These are phyloP conservation scores for Cutaneotrichosporon spelunceum DNA, from an alignment of 1,284 basidiomycete species.

Conservation along the genomic window DNA sequence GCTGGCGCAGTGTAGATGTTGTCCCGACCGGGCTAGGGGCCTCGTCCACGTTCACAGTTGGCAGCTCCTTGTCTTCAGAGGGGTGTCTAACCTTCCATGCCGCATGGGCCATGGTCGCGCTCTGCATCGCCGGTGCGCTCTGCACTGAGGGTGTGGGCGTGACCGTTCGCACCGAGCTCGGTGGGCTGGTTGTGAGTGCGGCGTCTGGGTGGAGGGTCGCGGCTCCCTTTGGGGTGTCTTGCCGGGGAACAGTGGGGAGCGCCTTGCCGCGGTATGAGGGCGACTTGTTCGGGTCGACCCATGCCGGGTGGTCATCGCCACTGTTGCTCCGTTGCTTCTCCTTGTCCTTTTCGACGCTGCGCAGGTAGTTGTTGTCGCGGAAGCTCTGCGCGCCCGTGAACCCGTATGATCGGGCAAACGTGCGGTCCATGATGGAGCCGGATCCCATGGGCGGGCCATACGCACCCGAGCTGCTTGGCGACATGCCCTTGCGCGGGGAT, in stretches of 20 bases:
- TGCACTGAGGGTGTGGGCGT: constrained; percentile 6
- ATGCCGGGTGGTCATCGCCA: constrained; percentile 7
- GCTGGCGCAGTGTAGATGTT: constrained; percentile 1
- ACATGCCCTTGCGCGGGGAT: constrained; percentile 10
- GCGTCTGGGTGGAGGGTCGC: background rate
- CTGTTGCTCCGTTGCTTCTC: background rate
- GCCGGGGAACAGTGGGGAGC: background rate
- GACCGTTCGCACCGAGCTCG: constrained; percentile 4
- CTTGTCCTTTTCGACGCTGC: constrained; percentile 32
- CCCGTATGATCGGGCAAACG: constrained; percentile 37
- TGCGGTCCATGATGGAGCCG: constrained; percentile 9
- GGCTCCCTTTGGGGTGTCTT: background rate
- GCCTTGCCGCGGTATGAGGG: constrained; percentile 2
- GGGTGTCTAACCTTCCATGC: constrained; percentile 1
- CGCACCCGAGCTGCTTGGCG: constrained; percentile 7
- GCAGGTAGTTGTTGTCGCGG: constrained; percentile 41
- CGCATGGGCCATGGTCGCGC: background rate
- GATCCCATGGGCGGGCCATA: background rate
- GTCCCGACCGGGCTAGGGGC: background rate
- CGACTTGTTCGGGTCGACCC: background rate
- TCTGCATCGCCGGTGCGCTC: background rate
- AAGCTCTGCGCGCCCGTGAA: constrained; percentile 39
- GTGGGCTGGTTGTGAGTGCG: background rate
- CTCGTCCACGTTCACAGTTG: background rate
- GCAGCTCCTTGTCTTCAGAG: background rate